A percentile compares a stretch with the other conserved stretches of the same genome.
Conservation (phyloP, 495 filamentous ascomycete species). For the Usnea hakonensis region DNA sequence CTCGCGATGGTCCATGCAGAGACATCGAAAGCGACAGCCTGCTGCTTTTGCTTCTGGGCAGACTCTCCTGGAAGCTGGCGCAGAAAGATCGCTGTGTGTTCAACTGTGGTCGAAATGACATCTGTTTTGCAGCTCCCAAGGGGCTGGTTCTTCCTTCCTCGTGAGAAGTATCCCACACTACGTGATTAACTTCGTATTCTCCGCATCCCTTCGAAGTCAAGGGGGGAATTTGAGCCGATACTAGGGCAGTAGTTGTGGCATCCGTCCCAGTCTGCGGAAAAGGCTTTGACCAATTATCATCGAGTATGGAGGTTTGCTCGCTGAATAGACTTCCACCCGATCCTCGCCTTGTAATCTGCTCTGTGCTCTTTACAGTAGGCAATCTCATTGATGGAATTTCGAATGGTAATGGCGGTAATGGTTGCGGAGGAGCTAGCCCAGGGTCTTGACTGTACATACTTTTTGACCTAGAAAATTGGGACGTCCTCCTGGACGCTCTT, state of each 20-base stretch:
- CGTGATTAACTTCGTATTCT: not conserved
- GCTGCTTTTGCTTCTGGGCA: conserved; percentile 19
- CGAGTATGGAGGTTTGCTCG: conserved; percentile 43
- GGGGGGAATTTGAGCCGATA: not conserved
- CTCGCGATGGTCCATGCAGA: conserved; percentile 8
- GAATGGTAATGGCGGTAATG: conserved; percentile 41
- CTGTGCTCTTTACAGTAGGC: conserved; percentile 35
- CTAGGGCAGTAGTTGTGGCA: conserved; percentile 11
- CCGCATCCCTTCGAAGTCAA: not conserved
- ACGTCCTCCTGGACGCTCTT: conserved; percentile 1
- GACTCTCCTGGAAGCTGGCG: conserved; percentile 19
- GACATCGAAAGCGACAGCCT: conserved; percentile 21
- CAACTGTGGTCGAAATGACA: conserved; percentile 10
- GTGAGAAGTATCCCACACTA: conserved; percentile 1
- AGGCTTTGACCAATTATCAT: conserved; percentile 27
- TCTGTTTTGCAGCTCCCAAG: not conserved
- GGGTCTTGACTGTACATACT: conserved; percentile 33
- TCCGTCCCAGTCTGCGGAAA: conserved; percentile 19
- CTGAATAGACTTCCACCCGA: conserved; percentile 42
- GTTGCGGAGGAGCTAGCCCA: conserved; percentile 34
- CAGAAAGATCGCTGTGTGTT: conserved; percentile 13
- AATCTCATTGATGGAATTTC: conserved; percentile 29
- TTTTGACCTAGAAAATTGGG: conserved; percentile 14
- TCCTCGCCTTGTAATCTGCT: conserved; percentile 35
- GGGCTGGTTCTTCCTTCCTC: conserved; percentile 1